These are phyloP conservation scores for Sarcocystis neurona DNA, from an alignment of 169 alveolate genomes.

Conservation along the genomic window DNA sequence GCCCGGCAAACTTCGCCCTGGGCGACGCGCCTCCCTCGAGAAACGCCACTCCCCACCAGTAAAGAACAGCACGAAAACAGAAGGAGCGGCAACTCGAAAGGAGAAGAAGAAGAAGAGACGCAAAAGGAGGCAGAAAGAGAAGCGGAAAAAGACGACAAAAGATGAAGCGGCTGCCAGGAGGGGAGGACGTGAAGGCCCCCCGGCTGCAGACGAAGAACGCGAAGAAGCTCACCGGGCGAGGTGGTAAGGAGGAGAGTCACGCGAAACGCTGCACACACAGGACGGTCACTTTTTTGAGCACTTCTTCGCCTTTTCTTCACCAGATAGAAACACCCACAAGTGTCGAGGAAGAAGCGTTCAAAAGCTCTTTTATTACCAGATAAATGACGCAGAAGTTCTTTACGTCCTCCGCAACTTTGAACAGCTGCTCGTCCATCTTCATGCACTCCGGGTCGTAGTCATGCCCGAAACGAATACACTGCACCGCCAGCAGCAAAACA, in stretches of 20 bases:
- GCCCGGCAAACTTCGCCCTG: too few relatives aligned
- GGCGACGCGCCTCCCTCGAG: too few relatives aligned
- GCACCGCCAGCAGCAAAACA: neutral
- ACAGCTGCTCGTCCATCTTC: slow-evolving; percentile 97
- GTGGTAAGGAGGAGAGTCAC: too few relatives aligned
- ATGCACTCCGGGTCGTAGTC: slow-evolving; percentile 97
- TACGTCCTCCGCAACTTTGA: slow-evolving; percentile 95
- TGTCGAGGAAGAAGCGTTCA: too few relatives aligned
- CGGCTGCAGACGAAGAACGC: too few relatives aligned
- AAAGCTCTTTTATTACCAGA: slow-evolving; percentile 78
- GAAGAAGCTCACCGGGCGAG: too few relatives aligned
- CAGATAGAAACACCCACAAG: too few relatives aligned
- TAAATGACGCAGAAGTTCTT: slow-evolving; percentile 95
- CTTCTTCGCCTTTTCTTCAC: too few relatives aligned
- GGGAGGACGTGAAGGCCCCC: too few relatives aligned
- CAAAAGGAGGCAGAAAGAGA: neutral
- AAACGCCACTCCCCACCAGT: neutral
- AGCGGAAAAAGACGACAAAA: neutral
- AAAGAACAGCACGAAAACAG: neutral
- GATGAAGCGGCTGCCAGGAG: too few relatives aligned
- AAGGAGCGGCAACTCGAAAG: neutral
- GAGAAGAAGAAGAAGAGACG: neutral
- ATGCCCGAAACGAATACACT: slow-evolving; percentile 97
- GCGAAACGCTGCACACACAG: too few relatives aligned
- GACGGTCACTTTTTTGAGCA: too few relatives aligned